Evolutionary conservation across 129 eudicot genomes (phyloP).

Genomic region (Lonicera japonica): DNA sequence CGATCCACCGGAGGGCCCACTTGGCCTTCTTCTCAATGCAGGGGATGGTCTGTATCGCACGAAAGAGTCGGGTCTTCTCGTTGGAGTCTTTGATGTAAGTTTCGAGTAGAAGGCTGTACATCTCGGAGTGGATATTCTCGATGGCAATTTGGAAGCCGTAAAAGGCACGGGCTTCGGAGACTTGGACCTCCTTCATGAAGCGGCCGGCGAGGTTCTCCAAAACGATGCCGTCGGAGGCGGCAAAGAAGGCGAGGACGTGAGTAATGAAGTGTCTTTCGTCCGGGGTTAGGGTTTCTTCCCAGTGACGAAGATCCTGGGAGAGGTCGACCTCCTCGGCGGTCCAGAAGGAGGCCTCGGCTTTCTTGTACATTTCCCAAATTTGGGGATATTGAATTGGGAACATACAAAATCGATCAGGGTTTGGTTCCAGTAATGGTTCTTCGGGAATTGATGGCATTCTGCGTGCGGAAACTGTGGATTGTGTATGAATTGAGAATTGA

Average conservation of each 20-base stretch:
- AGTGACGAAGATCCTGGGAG: conserved; percentile 66
- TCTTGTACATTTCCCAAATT: conserved; percentile 92
- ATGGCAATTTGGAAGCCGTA: conserved; percentile 92
- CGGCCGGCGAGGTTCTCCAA: conserved; percentile 81
- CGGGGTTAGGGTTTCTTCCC: conserved; percentile 54
- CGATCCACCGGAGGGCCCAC: conserved; percentile 87
- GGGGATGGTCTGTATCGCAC: conserved; percentile 71
- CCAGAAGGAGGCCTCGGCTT: conserved; percentile 75
- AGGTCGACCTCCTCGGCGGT: conserved; percentile 90
- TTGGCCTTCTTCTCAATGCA: conserved; percentile 69
- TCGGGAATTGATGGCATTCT: too few relatives aligned
- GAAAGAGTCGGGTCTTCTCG: conserved; percentile 51
- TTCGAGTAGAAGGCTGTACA: conserved; percentile 84
- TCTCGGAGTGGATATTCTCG: conserved; percentile 88
- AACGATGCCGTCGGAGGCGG: conserved; percentile 91
- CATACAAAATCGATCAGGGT: conserved; percentile 67
- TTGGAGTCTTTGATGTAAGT: conserved; percentile 67
- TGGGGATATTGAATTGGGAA: conserved; percentile 69
- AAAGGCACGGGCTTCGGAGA: conserved; percentile 90
- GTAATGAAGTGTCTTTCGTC: conserved; percentile 72
- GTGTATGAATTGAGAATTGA: too few relatives aligned
- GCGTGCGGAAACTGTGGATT: too few relatives aligned
- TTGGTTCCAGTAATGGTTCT: conserved; percentile 59
- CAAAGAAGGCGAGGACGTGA: conserved; percentile 82
- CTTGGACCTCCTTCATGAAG: conserved; percentile 65